A percentile compares a stretch with the other conserved stretches of the same genome.
Evolutionary conservation across 2,329 filamentous ascomycete species (phyloP).

Genomic region (Fusarium bactridioides): DNA sequence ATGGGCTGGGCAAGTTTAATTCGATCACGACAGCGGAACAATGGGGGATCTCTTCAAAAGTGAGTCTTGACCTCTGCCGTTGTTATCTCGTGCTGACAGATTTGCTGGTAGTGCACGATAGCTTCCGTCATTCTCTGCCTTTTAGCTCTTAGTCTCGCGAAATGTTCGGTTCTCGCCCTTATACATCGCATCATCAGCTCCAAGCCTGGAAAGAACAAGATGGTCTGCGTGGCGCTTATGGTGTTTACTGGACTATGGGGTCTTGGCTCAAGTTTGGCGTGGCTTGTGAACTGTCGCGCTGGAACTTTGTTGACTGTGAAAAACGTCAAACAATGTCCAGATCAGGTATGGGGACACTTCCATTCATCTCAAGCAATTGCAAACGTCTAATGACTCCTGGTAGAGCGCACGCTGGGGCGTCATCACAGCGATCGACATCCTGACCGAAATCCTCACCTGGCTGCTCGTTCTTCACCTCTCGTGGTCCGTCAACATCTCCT

Average conservation of each 20-base stretch:
- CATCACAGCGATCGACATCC: conserved; percentile 20
- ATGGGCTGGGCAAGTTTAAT: conserved; percentile 29
- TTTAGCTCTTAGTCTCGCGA: conserved; percentile 9
- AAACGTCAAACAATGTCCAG: conserved; percentile 13
- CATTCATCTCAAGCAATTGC: background rate
- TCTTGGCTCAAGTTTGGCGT: background rate
- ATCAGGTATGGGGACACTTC: conserved; percentile 12
- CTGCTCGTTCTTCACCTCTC: conserved; percentile 20
- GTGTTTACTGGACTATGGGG: conserved; percentile 17
- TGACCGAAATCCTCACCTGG: conserved; percentile 19
- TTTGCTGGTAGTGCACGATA: background rate
- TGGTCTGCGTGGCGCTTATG: conserved; percentile 20
- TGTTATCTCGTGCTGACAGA: background rate
- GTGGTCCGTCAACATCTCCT: conserved; percentile 26
- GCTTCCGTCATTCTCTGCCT: conserved; percentile 16
- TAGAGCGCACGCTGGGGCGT: conserved; percentile 20
- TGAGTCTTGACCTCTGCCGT: background rate
- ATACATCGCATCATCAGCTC: conserved; percentile 31
- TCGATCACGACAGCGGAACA: conserved; percentile 16
- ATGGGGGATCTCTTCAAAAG: conserved; percentile 21
- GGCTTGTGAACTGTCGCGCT: conserved; percentile 13
- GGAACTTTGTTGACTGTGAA: conserved; percentile 1
- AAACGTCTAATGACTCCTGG: background rate
- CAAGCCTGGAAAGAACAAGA: conserved; percentile 22
- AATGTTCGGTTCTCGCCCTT: conserved; percentile 34